These are phyloP conservation scores for Ceratocystis ficicola DNA, from an alignment of 2,329 filamentous ascomycete species.

Conservation along the genomic window DNA sequence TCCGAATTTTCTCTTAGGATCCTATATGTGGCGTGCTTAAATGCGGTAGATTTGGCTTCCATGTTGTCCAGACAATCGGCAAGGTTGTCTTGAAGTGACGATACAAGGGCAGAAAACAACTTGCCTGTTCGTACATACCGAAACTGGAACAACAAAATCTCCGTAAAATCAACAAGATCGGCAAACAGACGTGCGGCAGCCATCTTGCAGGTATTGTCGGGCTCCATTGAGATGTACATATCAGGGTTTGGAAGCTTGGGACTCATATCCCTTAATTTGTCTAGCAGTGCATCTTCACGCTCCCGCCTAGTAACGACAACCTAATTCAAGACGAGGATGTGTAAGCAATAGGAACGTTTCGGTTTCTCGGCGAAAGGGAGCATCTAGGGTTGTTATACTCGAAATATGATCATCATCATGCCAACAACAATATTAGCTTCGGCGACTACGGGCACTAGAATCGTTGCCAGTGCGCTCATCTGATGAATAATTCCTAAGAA, in stretches of 20 bases:
- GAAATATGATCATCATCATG: conserved; percentile 18
- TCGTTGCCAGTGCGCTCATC: conserved; percentile 5
- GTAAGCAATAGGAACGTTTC: background rate
- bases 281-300: conserved; percentile 15
- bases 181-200: conserved; percentile 13
- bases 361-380: background rate
- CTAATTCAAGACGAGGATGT: background rate
- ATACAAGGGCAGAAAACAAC: conserved; percentile 14
- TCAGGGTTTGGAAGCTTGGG: conserved; percentile 8
- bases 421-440: conserved; percentile 16
- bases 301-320: conserved; percentile 17
- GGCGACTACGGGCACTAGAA: conserved; percentile 8
- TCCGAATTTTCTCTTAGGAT: background rate
- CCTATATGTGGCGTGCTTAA: conserved; percentile 5
- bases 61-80: conserved; percentile 14
- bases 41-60: conserved; percentile 1
- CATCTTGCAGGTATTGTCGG: conserved; percentile 17
- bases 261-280: conserved; percentile 8
- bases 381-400: conserved; percentile 1
- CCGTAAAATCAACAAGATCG: conserved; percentile 15
- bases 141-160: conserved; percentile 17
- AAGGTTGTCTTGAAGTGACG: conserved; percentile 7
- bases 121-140: conserved; percentile 17
- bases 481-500: background rate
- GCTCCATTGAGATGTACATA: conserved; percentile 12